Conservation (phyloP, 1,139 yeast species). For the Debaryomyces sp. region DNA sequence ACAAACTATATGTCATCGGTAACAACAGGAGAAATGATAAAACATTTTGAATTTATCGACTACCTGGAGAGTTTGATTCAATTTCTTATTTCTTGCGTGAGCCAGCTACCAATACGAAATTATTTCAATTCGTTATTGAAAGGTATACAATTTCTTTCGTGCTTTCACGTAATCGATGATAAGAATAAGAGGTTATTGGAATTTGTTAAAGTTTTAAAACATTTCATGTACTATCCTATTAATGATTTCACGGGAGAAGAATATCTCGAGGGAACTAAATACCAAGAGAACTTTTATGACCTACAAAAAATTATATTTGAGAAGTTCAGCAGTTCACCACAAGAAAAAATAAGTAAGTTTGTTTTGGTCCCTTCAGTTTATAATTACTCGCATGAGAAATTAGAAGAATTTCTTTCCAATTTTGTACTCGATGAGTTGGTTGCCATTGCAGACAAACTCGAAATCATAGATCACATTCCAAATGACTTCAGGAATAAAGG, state of each 20-base stretch:
- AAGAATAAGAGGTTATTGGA: not conserved
- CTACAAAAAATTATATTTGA: constrained; percentile 10
- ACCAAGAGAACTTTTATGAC: constrained; percentile 6
- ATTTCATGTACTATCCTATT: constrained; percentile 39
- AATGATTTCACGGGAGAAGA: constrained; percentile 42
- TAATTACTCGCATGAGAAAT: constrained; percentile 2
- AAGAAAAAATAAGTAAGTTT: constrained; percentile 1
- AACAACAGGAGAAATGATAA: not conserved
- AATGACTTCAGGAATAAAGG: not conserved
- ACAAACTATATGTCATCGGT: constrained; percentile 13
- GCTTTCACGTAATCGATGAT: constrained; percentile 1
- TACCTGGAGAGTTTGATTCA: constrained; percentile 18
- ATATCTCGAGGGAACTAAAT: not conserved
- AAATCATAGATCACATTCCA: not conserved
- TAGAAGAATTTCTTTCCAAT: constrained; percentile 1
- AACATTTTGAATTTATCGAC: constrained; percentile 3
- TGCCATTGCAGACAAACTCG: constrained; percentile 1
- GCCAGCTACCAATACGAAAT: constrained; percentile 46
- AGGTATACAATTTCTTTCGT: constrained; percentile 22
- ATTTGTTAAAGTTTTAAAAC: constrained; percentile 20
- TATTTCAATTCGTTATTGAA: constrained; percentile 35
- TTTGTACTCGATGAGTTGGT: constrained; percentile 1
- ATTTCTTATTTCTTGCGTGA: constrained; percentile 30
- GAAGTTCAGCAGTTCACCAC: not conserved
- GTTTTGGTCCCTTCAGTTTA: constrained; percentile 10